phyloP scores from a whole-genome alignment of 495 filamentous ascomycete species.

The Parathielavia appendiculata region DNA sequence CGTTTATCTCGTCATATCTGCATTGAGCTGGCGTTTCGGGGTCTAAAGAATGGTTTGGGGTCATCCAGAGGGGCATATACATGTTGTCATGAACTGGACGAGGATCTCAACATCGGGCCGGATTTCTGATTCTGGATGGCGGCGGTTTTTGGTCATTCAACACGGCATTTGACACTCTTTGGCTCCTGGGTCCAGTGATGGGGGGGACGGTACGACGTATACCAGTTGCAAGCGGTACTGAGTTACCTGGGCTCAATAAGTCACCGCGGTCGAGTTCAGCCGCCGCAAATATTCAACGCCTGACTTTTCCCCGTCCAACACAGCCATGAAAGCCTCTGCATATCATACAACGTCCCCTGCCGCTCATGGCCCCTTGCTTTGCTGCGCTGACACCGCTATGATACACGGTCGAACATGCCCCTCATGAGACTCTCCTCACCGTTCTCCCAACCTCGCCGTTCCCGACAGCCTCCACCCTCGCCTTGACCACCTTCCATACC shows the following conservation, averaged over 20 bases:
- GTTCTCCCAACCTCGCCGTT: constrained; percentile 42
- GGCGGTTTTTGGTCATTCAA: constrained; percentile 22
- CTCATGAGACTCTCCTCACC: constrained; percentile 39
- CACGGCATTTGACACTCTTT: constrained; percentile 15
- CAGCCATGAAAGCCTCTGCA: not conserved
- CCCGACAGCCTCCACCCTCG: constrained; percentile 43
- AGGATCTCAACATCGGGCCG: constrained; percentile 33
- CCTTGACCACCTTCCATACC: constrained; percentile 46
- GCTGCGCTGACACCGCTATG: not conserved
- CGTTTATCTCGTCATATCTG: constrained; percentile 11
- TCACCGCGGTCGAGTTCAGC: constrained; percentile 16
- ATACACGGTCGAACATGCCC: not conserved
- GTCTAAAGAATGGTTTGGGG: constrained; percentile 1
- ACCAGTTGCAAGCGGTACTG: not conserved
- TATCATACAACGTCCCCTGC: not conserved
- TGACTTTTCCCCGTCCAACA: not conserved
- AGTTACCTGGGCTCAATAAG: constrained; percentile 5
- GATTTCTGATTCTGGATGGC: constrained; percentile 13
- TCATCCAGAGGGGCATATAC: constrained; percentile 5
- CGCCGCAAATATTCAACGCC: constrained; percentile 7
- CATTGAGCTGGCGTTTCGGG: constrained; percentile 25
- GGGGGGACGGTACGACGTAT: not conserved
- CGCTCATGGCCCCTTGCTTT: not conserved
- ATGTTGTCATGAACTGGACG: constrained; percentile 12
- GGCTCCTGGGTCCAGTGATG: not conserved